Percentiles rank a stretch among this genome's conserved stretches.
phyloP scores from a whole-genome alignment of 129 eudicot genomes.

The Pulicaria dysenterica region DNA sequence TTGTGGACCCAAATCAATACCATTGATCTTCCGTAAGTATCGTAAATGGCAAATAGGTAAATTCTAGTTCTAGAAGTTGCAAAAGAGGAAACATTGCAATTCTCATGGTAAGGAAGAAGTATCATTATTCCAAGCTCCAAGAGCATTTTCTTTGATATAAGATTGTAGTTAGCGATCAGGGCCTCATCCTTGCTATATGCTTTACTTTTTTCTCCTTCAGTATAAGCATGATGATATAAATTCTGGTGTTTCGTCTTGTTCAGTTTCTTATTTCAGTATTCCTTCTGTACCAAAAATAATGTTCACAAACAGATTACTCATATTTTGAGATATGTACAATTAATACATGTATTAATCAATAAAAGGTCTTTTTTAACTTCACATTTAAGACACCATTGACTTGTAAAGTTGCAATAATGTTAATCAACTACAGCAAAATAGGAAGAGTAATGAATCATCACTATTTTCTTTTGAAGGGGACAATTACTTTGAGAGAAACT shows the following conservation, averaged over 20 bases:
- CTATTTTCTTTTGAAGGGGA: too few species aligned
- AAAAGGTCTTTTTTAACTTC: too few species aligned
- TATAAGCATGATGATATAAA: background rate
- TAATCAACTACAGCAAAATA: too few species aligned
- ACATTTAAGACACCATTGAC: too few species aligned
- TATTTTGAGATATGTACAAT: too few species aligned
- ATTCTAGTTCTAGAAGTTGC: slow-evolving; percentile 9
- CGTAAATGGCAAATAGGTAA: background rate
- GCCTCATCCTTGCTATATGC: background rate
- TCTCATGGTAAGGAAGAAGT: background rate
- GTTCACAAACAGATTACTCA: too few species aligned
- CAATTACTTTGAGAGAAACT: too few species aligned
- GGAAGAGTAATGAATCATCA: too few species aligned
- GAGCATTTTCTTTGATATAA: background rate
- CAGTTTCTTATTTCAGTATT: slow-evolving; percentile 7
- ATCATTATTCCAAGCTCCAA: background rate
- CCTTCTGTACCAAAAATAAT: background rate
- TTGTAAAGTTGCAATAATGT: too few species aligned
- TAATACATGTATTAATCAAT: too few species aligned
- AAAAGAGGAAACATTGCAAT: background rate
- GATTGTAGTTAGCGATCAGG: background rate
- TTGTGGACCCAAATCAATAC: background rate
- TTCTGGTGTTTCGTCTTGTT: background rate
- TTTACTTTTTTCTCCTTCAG: background rate
- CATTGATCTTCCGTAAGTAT: background rate